A percentile compares a stretch with the other conserved stretches of the same genome.
These are phyloP conservation scores for Hypoxylon sp. DNA, from an alignment of 2,329 filamentous ascomycete genomes.

Conservation along the genomic window DNA sequence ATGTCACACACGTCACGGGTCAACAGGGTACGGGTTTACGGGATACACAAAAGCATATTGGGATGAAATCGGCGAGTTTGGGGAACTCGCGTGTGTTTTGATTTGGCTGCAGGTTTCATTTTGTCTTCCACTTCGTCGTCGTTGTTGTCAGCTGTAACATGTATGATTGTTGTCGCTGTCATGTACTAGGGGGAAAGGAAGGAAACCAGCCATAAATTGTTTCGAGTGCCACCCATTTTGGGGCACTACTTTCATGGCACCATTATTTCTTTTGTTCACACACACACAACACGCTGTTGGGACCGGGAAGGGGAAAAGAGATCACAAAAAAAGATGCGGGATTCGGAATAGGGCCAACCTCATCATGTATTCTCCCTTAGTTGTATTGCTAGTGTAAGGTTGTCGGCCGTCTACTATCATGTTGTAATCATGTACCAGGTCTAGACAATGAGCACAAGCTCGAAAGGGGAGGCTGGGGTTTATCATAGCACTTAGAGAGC, in stretches of 20 bases:
- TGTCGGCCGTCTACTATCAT: constrained; percentile 37
- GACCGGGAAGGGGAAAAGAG: constrained; percentile 20
- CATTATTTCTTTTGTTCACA: constrained; percentile 20
- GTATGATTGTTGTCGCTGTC: constrained; percentile 26
- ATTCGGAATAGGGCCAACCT: constrained; percentile 11
- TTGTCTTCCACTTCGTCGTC: neutral
- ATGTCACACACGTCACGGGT: constrained; percentile 7
- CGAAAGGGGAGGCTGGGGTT: constrained; percentile 28
- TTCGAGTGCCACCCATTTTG: constrained; percentile 15
- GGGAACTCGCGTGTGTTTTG: constrained; percentile 10
- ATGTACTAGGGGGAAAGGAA: constrained; percentile 24
- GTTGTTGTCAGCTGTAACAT: constrained; percentile 31
- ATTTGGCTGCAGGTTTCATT: constrained; percentile 9
- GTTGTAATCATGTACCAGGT: constrained; percentile 44
- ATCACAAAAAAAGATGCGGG: constrained; percentile 19
- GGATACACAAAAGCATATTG: constrained; percentile 41
- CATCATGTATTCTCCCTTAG: constrained; percentile 39
- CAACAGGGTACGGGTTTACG: constrained; percentile 27
- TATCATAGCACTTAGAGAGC: constrained; percentile 22
- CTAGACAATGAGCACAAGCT: constrained; percentile 47
- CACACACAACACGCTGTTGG: constrained; percentile 17
- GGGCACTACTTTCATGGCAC: constrained; percentile 14
- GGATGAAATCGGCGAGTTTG: constrained; percentile 14
- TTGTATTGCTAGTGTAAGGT: constrained; percentile 46
- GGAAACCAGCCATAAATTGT: constrained; percentile 35